Percentiles rank a stretch among this genome's conserved stretches.
These are phyloP conservation scores for Colletotrichum limetticola DNA, from an alignment of 2,329 filamentous ascomycete species.

Conservation along the genomic window DNA sequence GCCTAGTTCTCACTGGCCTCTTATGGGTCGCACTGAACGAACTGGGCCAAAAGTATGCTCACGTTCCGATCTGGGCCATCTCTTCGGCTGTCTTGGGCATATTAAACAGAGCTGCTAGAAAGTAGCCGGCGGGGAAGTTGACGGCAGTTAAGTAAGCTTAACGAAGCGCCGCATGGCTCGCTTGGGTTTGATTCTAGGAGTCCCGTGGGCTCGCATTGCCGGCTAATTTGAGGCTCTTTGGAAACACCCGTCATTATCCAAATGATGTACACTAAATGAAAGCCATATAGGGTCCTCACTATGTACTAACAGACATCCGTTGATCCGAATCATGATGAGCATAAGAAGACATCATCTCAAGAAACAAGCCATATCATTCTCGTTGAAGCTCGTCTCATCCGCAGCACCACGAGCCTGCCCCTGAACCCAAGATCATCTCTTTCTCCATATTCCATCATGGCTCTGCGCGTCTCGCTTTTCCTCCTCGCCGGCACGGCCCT, in stretches of 20 bases:
- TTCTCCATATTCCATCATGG: background rate
- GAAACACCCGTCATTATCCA: background rate
- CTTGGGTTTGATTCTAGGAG: background rate
- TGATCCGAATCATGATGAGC: background rate
- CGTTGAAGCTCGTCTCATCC: background rate
- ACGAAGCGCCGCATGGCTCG: background rate
- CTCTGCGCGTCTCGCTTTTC: background rate
- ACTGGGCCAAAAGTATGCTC: background rate
- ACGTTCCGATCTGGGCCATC: background rate
- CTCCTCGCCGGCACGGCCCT: slow-evolving; percentile 48
- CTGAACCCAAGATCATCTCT: background rate
- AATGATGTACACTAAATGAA: background rate
- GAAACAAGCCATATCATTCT: background rate
- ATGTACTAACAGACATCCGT: background rate
- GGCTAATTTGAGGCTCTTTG: background rate
- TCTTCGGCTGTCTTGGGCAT: background rate
- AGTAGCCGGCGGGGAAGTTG: background rate
- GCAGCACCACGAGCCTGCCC: too few species aligned
- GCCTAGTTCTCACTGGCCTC: too few species aligned
- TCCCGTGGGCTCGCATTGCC: background rate
- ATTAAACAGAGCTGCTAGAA: background rate
- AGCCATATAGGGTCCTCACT: too few species aligned
- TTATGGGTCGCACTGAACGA: background rate
- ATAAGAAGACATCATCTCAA: background rate
- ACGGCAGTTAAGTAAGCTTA: background rate